Evolutionary conservation across 73 alveolate genomes (phyloP), one percentile per base, ranked within the genome.

Genomic region (Paramecium pentaurelia): DNA sequence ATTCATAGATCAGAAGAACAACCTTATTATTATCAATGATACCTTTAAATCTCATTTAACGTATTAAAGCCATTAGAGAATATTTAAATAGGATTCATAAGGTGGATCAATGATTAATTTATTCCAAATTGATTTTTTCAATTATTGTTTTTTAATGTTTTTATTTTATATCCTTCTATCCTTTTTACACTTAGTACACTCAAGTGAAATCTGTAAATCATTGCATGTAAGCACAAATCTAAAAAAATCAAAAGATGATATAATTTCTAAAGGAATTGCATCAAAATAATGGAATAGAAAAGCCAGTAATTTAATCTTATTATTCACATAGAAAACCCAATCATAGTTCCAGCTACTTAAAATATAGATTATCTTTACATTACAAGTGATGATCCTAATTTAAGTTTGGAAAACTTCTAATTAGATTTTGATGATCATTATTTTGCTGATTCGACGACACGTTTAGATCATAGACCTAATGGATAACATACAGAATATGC

Each of bases 61-160:
- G 92, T 20, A 83, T 89, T 3, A 89, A 54, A 58, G 94, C 94
- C 22, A 89, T 89, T 7, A 70, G 84, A 25, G 94, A 89, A 47
- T 89, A 89, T 54, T 89, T 89, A 40, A 89, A 89, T 73, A 89
- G 88, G 54, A 71, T 89, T 45, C 88, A 71, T 58, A 64, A 64
- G 30, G 84, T 64, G 22, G 84, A 64, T 64, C 49, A 64, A 34
- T 64, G 84, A 64, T 64, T 32, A 32, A 64, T 32, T 64, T 32
- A 64, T 64, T 54, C 70, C 70, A 64, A 40, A 6, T 40, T 40
- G 49, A 3, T 30, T 40, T 40, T 10, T 40, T 40, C 49, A 40
- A 16, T 64, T 64, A 32, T 64, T 32, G 25, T 22, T 8, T 32
- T 34, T 64, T 64, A 25, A 64, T 64, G 84, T 25, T 64, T 64